A percentile compares a stretch with the other conserved stretches of the same genome.
These are phyloP conservation scores for Penicillium italicum DNA, from an alignment of 2,329 filamentous ascomycete species.

Conservation along the genomic window DNA sequence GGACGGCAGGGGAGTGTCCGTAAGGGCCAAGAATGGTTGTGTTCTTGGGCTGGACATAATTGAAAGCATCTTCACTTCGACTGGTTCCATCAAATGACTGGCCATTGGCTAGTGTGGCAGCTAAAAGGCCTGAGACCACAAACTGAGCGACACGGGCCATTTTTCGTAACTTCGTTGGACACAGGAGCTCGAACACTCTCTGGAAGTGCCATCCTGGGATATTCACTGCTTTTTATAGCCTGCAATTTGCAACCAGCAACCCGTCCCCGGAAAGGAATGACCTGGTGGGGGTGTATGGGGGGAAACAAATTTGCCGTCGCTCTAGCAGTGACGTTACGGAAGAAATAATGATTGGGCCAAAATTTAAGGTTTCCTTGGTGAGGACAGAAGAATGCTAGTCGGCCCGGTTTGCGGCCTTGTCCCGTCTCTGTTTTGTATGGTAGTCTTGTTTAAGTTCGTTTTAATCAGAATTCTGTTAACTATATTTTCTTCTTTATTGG, in stretches of 20 bases:
- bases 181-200: not conserved
- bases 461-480: too few relatives aligned
- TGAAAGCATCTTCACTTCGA: constrained; percentile 7
- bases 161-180: not conserved
- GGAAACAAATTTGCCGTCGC: not conserved
- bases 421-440: too few relatives aligned
- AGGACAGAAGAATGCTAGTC: not conserved
- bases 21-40: constrained; percentile 6
- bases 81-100: constrained; percentile 1
- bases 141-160: constrained; percentile 1
- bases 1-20: constrained; percentile 6
- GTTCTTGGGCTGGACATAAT: constrained; percentile 5
- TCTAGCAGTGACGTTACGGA: not conserved
- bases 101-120: constrained; percentile 1
- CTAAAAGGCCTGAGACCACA: constrained; percentile 6
- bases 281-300: not conserved
- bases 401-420: not conserved
- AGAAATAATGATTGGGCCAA: not conserved
- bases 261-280: not conserved
- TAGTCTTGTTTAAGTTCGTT: not conserved
- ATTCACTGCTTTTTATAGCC: not conserved
- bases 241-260: too few relatives aligned
- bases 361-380: not conserved
- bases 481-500: not conserved
- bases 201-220: not conserved